Conservation (phyloP, 345 rosid genomes). For the Arabidopsis suecica region DNA sequence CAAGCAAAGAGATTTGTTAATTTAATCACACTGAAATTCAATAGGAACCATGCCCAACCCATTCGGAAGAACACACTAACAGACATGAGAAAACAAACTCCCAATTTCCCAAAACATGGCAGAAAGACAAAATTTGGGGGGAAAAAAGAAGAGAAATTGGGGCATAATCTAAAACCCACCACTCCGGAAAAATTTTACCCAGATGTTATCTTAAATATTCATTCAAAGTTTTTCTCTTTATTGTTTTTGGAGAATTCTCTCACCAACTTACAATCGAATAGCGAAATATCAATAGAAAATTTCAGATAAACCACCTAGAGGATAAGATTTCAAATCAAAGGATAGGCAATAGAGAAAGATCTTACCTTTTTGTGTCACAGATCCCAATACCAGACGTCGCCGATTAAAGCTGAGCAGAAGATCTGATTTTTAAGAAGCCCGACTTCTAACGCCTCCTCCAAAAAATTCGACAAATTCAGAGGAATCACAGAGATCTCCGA, state of each 20-base stretch:
- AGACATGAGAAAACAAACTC: not conserved
- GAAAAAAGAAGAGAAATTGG: not conserved
- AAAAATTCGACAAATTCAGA: conserved; percentile 34
- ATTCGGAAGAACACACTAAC: not conserved
- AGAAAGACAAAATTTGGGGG: not conserved
- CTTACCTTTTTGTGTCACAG: conserved; percentile 36
- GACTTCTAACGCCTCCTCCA: conserved; percentile 9
- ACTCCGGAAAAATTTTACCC: not conserved
- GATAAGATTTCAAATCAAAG: conserved; percentile 9
- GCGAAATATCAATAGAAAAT: not conserved
- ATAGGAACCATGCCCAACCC: conserved; percentile 6
- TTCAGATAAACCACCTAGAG: not conserved
- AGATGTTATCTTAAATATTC: not conserved
- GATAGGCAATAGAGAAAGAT: conserved; percentile 8
- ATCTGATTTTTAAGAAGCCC: conserved; percentile 22
- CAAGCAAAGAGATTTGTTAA: conserved; percentile 9
- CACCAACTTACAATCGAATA: conserved; percentile 19
- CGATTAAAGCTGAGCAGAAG: conserved; percentile 27
- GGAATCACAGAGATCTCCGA: conserved; percentile 28
- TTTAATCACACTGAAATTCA: not conserved
- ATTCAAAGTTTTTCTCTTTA: not conserved
- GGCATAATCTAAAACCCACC: not conserved
- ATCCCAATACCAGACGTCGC: conserved; percentile 39
- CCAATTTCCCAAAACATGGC: not conserved
- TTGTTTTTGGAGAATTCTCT: not conserved